A percentile compares a stretch with the other conserved stretches of the same genome.
phyloP scores from a whole-genome alignment of 108 stramenopile species.

The Stephanodiscus minutulus region DNA sequence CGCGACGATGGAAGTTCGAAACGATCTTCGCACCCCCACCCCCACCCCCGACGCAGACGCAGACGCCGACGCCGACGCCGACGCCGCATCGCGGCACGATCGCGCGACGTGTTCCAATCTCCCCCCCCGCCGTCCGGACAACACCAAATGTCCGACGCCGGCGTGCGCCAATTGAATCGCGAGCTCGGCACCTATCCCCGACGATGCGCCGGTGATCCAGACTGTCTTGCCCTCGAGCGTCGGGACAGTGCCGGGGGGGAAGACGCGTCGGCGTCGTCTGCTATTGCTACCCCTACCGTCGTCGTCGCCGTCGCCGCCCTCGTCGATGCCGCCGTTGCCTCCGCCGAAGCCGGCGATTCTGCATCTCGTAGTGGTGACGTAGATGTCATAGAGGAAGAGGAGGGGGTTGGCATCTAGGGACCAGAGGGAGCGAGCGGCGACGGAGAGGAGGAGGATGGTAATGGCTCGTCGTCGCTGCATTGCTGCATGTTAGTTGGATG shows the following conservation, averaged over 20 bases:
- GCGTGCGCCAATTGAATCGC: conserved; percentile 47
- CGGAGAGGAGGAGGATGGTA: conserved; percentile 6
- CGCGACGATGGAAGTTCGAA: conserved; percentile 17
- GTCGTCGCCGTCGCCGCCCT: neutral
- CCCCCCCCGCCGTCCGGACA: conserved; percentile 51
- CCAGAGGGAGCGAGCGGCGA: conserved; percentile 15
- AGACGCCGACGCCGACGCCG: neutral
- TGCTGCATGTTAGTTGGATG: no score
- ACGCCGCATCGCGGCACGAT: conserved; percentile 27
- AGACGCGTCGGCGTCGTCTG: conserved; percentile 16
- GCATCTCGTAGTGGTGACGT: conserved; percentile 7
- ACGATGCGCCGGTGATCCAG: conserved; percentile 75
- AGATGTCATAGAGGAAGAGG: conserved; percentile 37
- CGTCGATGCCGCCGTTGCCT: neutral
- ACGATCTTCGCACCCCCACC: neutral
- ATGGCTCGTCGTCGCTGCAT: neutral
- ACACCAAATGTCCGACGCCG: conserved; percentile 46
- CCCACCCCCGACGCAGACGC: neutral
- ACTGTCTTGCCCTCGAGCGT: conserved; percentile 46
- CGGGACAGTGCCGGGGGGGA: neutral
- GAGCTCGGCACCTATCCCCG: conserved; percentile 70
- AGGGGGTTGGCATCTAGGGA: conserved; percentile 40
- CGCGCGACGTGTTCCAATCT: conserved; percentile 47
- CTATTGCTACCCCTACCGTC: neutral
- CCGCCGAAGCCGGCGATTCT: neutral